Evolutionary conservation across 305 asterid genomes (phyloP).

Genomic region (Solanum hybrid): DNA sequence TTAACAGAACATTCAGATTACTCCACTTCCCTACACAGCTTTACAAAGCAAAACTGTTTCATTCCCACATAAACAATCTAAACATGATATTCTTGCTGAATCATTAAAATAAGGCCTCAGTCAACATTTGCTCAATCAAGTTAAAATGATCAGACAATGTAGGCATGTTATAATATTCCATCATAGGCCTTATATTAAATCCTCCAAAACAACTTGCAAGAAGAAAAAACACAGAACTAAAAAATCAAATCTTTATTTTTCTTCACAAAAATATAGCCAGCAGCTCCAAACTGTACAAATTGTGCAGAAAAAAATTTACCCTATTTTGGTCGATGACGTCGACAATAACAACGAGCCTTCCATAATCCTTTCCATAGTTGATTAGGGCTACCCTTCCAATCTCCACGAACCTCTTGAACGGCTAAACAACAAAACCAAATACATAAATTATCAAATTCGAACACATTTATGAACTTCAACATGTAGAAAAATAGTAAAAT

Average conservation of each 20-base stretch:
- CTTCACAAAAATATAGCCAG: too few relatives aligned
- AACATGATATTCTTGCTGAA: background rate
- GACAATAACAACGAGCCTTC: constrained; percentile 66
- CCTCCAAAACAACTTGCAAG: background rate
- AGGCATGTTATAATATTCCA: background rate
- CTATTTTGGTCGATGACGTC: constrained; percentile 76
- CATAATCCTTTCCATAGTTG: constrained; percentile 73
- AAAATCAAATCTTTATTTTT: background rate
- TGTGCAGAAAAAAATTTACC: constrained; percentile 14
- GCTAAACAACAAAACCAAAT: constrained; percentile 23
- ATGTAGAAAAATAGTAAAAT: background rate
- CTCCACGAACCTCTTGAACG: constrained; percentile 86
- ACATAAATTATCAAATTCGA: background rate
- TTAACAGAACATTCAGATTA: background rate
- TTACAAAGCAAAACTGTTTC: background rate
- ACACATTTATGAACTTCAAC: background rate
- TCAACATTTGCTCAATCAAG: background rate
- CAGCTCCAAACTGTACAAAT: background rate
- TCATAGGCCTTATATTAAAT: background rate
- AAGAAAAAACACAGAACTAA: background rate
- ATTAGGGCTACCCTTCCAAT: constrained; percentile 72
- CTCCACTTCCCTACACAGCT: background rate
- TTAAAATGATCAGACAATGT: constrained; percentile 3
- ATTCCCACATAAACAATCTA: background rate
- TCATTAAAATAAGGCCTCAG: background rate